Conservation (phyloP, 345 rosid genomes). For the Populus nigra region DNA sequence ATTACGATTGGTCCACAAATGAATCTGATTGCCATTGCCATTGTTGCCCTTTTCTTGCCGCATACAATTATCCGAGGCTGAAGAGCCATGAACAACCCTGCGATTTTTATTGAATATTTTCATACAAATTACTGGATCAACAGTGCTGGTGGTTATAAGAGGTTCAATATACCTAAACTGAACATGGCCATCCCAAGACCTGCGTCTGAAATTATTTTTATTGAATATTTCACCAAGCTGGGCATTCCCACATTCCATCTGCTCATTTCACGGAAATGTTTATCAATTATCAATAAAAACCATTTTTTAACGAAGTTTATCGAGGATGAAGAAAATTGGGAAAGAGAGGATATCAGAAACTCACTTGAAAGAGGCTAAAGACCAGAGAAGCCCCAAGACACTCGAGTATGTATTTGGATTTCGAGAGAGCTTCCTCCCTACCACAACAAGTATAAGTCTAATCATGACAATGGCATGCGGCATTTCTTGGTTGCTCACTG, state of each 20-base stretch:
- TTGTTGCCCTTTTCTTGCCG: conserved; percentile 54
- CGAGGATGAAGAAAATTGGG: not conserved
- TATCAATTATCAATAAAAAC: not conserved
- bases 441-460: conserved; percentile 41
- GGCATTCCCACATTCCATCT: conserved; percentile 76
- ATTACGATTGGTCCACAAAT: conserved; percentile 57
- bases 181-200: conserved; percentile 89
- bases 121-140: not conserved
- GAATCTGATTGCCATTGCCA: conserved; percentile 67
- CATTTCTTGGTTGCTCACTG: conserved; percentile 36
- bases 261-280: not conserved
- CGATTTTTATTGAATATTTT: not conserved
- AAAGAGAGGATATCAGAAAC: not conserved
- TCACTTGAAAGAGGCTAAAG: conserved; percentile 54
- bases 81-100: conserved; percentile 79
- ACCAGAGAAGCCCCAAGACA: conserved; percentile 51
- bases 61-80: conserved; percentile 70
- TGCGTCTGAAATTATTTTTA: conserved; percentile 70
- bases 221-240: conserved; percentile 55
- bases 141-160: not conserved
- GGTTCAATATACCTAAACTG: conserved; percentile 55
- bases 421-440: conserved; percentile 53
- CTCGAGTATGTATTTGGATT: conserved; percentile 61
- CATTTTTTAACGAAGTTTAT: not conserved
- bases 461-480: conserved; percentile 45